Conservation (phyloP, 2,329 filamentous ascomycete species). For the Fusarium albosuccineum region DNA sequence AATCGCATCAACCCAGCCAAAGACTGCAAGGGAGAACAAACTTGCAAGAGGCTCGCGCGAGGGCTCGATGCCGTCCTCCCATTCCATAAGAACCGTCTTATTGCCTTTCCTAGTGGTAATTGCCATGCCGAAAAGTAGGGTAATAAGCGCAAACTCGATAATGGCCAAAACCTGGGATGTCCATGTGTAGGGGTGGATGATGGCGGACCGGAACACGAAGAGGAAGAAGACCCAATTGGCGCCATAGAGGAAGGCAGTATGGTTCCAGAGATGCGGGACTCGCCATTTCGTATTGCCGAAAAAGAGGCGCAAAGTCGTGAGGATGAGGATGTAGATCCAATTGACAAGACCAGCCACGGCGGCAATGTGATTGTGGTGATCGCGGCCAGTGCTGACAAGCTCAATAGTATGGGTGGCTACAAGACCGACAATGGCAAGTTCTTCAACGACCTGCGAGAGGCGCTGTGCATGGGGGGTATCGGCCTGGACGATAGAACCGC, state of each 20-base stretch:
- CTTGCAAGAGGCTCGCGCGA: slow-evolving; percentile 90
- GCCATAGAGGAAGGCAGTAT: slow-evolving; percentile 87
- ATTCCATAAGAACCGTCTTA: slow-evolving; percentile 87
- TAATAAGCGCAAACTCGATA: slow-evolving; percentile 79
- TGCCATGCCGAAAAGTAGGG: slow-evolving; percentile 80
- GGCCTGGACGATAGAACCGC: slow-evolving; percentile 75
- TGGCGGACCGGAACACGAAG: slow-evolving; percentile 84
- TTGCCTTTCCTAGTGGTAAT: slow-evolving; percentile 91
- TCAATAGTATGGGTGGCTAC: slow-evolving; percentile 76
- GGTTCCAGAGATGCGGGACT: slow-evolving; percentile 87
- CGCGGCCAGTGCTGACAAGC: slow-evolving; percentile 70
- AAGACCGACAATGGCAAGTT: slow-evolving; percentile 78
- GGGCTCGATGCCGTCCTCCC: slow-evolving; percentile 89
- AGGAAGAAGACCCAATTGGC: slow-evolving; percentile 83
- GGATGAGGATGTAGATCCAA: slow-evolving; percentile 84
- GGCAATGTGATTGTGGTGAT: slow-evolving; percentile 68
- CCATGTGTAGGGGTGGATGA: slow-evolving; percentile 80
- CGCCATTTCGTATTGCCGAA: slow-evolving; percentile 74
- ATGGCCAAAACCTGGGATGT: slow-evolving; percentile 75
- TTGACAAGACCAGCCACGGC: slow-evolving; percentile 76
- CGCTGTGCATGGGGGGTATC: slow-evolving; percentile 82
- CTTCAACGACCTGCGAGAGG: slow-evolving; percentile 78
- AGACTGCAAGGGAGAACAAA: slow-evolving; percentile 87
- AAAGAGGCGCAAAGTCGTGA: slow-evolving; percentile 79
- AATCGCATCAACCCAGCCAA: slow-evolving; percentile 90